These are phyloP conservation scores for Pezicula rhizophila DNA, from an alignment of 2,329 filamentous ascomycete species.

Conservation along the genomic window DNA sequence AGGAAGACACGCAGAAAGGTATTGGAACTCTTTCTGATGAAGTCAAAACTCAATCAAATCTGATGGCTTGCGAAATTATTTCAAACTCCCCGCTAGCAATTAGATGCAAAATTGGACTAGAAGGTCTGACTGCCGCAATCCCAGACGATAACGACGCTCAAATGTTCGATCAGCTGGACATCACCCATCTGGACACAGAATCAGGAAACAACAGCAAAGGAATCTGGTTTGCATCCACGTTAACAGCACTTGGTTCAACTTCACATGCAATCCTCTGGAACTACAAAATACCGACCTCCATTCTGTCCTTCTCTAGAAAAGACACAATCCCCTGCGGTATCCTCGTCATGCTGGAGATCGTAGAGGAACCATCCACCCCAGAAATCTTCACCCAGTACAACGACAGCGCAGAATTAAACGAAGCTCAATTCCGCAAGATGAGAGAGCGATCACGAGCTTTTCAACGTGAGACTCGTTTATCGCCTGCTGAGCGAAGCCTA, in stretches of 20 bases:
- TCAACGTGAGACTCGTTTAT: slow-evolving; percentile 38
- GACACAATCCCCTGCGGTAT: slow-evolving; percentile 53
- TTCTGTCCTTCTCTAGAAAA: slow-evolving; percentile 43
- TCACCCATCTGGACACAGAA: slow-evolving; percentile 16
- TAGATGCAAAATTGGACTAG: slow-evolving; percentile 42
- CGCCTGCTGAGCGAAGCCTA: slow-evolving; percentile 33
- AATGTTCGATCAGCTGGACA: slow-evolving; percentile 14
- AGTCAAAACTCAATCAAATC: slow-evolving; percentile 2
- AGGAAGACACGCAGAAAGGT: too few relatives aligned
- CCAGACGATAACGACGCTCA: slow-evolving; percentile 29
- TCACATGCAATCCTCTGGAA: slow-evolving; percentile 54
- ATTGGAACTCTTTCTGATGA: background rate
- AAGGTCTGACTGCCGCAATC: slow-evolving; percentile 41
- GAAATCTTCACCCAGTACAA: slow-evolving; percentile 44
- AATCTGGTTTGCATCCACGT: slow-evolving; percentile 51
- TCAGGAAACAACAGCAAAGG: slow-evolving; percentile 29
- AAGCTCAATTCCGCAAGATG: slow-evolving; percentile 31
- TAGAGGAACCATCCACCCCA: slow-evolving; percentile 45
- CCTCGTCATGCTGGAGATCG: slow-evolving; percentile 46
- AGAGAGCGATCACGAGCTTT: slow-evolving; percentile 37
- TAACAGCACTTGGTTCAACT: slow-evolving; percentile 48
- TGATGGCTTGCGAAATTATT: background rate
- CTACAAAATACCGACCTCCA: slow-evolving; percentile 48
- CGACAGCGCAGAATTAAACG: slow-evolving; percentile 30
- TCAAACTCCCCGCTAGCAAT: slow-evolving; percentile 25